These are phyloP conservation scores for Protostelium mycophagum DNA, from an alignment of 78 protist species.

Conservation along the genomic window DNA sequence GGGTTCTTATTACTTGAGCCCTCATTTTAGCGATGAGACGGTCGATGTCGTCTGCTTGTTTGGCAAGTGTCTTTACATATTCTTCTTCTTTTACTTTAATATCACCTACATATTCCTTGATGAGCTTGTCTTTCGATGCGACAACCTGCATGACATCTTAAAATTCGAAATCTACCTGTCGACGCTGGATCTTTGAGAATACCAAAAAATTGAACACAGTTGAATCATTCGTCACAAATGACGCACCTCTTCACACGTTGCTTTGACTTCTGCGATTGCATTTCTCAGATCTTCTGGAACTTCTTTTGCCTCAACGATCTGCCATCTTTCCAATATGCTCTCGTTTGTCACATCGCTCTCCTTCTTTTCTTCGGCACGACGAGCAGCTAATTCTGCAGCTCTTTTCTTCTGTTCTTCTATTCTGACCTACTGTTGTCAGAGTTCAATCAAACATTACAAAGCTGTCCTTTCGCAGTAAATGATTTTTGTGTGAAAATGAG, in stretches of 20 bases:
- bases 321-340: neutral
- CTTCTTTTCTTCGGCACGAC: neutral
- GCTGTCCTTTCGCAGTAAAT: no score
- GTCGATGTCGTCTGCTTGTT: constrained; percentile 67
- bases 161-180: no score
- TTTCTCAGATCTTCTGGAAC: neutral
- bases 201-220: neutral
- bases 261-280: neutral
- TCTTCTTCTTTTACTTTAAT: constrained; percentile 66
- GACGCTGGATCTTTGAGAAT: no score
- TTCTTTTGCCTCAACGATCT: neutral
- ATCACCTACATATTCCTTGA: constrained; percentile 36
- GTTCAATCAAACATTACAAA: no score
- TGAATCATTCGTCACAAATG: neutral
- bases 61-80: constrained; percentile 50
- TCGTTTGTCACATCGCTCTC: neutral
- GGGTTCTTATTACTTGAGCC: no score
- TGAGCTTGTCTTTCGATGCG: constrained; percentile 37
- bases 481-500: no score
- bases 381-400: neutral
- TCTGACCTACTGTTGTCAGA: no score
- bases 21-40: constrained; percentile 22
- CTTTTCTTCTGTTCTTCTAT: neutral
- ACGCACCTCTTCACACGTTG: neutral
- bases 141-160: no score